These are phyloP conservation scores for Mortierella antarctica DNA, from an alignment of 192 early-diverging fungal species.

Conservation along the genomic window DNA sequence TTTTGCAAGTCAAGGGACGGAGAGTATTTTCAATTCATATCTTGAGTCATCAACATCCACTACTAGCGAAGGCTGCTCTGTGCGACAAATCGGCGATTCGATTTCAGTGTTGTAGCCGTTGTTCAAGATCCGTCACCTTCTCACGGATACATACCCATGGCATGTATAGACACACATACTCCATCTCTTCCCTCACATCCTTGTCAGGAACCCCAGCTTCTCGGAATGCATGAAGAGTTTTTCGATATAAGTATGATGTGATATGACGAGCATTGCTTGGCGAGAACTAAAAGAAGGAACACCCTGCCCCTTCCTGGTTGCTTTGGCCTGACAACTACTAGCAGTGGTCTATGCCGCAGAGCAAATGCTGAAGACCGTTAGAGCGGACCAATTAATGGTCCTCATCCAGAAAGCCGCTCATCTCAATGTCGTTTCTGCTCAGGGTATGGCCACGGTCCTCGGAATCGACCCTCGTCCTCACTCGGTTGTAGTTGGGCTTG, in stretches of 20 bases:
- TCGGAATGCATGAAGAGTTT: too few relatives aligned
- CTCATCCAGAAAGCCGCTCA: conserved; percentile 42
- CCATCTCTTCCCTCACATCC: not conserved
- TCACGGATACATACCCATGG: too few relatives aligned
- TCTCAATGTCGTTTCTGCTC: conserved; percentile 34
- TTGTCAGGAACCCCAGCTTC: not conserved
- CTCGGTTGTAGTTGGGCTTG: conserved; percentile 24
- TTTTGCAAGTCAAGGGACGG: not conserved
- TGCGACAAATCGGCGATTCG: conserved; percentile 9
- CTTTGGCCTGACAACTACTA: too few relatives aligned
- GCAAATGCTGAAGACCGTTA: not conserved
- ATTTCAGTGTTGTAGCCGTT: not conserved
- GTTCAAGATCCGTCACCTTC: too few relatives aligned
- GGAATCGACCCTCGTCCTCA: conserved; percentile 21
- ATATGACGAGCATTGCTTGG: not conserved
- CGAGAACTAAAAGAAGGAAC: not conserved
- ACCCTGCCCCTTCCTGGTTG: not conserved
- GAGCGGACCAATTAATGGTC: conserved; percentile 6
- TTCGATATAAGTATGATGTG: not conserved
- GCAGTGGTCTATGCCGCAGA: not conserved
- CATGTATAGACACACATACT: too few relatives aligned
- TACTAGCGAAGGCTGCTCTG: not conserved
- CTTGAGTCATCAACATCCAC: conserved; percentile 7
- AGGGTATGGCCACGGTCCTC: conserved; percentile 26
- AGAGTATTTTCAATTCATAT: conserved; percentile 4